Conservation (phyloP, 177 flowering plant species). For the Vitis hybrid region DNA sequence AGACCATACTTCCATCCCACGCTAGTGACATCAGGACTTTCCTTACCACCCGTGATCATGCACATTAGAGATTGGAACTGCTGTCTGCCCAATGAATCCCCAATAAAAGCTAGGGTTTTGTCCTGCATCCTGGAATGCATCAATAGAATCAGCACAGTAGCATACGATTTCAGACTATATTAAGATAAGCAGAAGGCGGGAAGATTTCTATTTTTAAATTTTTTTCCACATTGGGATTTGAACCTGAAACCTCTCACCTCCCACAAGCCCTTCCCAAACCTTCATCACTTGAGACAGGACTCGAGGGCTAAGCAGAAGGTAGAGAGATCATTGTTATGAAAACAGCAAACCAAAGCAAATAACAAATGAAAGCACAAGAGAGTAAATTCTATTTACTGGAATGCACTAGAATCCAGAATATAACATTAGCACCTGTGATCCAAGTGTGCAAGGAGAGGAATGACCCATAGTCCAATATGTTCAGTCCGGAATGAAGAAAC, state of each 20-base stretch:
- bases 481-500: too few relatives aligned
- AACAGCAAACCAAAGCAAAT: neutral
- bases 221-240: too few relatives aligned
- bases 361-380: neutral
- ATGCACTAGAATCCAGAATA: neutral
- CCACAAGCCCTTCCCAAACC: too few relatives aligned
- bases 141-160: constrained; percentile 6
- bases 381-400: too few relatives aligned
- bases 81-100: constrained; percentile 85
- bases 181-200: neutral
- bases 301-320: too few relatives aligned
- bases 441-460: neutral
- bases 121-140: constrained; percentile 60
- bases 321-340: neutral
- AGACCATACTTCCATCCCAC: constrained; percentile 80
- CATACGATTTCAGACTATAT: neutral
- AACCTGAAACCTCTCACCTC: too few relatives aligned
- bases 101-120: constrained; percentile 78
- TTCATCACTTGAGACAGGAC: too few relatives aligned
- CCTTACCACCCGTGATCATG: constrained; percentile 74
- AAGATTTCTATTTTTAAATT: too few relatives aligned
- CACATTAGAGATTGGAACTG: constrained; percentile 92
- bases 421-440: neutral
- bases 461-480: too few relatives aligned
- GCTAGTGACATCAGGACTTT: constrained; percentile 50